Conservation (phyloP, 768 basidiomycete species). For the Hypholoma fasciculare region DNA sequence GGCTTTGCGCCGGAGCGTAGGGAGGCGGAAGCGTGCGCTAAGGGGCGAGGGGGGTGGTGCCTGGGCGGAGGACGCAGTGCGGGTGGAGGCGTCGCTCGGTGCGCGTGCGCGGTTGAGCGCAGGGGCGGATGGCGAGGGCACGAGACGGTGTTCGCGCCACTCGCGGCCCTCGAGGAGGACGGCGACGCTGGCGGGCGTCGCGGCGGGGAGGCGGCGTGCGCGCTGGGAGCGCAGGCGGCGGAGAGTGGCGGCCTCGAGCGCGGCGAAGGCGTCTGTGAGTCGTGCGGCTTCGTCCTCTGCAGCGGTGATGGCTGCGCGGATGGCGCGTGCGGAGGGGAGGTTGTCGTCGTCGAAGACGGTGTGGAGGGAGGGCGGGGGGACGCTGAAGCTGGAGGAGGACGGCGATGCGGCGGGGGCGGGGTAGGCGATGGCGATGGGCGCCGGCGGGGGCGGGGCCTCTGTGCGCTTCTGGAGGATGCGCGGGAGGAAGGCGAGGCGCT, state of each 20-base stretch:
- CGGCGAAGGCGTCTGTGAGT: slow-evolving; percentile 67
- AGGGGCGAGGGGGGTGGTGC: background rate
- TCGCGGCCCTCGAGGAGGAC: background rate
- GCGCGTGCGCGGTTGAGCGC: background rate
- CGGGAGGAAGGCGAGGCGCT: slow-evolving; percentile 28
- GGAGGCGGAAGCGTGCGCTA: background rate
- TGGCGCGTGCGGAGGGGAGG: slow-evolving; percentile 52
- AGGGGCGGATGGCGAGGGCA: slow-evolving; percentile 23
- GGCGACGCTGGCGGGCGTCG: slow-evolving; percentile 28
- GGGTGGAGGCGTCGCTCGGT: background rate
- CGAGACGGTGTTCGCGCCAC: slow-evolving; percentile 23
- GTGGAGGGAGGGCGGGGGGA: background rate
- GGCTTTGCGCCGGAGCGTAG: background rate
- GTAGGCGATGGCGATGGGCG: slow-evolving; percentile 13
- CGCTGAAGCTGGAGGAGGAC: slow-evolving; percentile 1
- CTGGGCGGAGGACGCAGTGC: background rate
- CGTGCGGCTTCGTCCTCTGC: slow-evolving; percentile 66
- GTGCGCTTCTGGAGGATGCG: slow-evolving; percentile 34
- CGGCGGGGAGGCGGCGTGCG: slow-evolving; percentile 31
- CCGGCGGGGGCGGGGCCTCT: slow-evolving; percentile 26
- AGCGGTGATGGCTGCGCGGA: slow-evolving; percentile 57
- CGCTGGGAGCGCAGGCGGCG: slow-evolving; percentile 45
- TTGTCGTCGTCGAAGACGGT: slow-evolving; percentile 54
- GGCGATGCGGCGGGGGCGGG: background rate
- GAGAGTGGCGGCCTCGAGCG: slow-evolving; percentile 59